Conservation (phyloP, 148 eudicot species). For the Nyssa sinensis region DNA sequence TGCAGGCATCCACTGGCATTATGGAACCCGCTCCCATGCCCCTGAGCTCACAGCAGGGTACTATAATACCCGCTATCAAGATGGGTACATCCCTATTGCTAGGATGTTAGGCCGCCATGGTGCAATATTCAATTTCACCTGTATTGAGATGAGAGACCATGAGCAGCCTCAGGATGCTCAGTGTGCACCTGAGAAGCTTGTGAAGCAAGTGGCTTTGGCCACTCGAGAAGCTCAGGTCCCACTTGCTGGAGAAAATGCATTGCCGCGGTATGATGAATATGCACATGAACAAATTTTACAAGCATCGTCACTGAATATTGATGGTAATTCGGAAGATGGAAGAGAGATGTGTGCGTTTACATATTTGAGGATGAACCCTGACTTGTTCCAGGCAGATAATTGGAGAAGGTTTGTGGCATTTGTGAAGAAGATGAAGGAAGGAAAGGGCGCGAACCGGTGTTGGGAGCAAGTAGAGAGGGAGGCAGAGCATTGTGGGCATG, state of each 20-base stretch:
- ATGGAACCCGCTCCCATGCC: conserved; percentile 88
- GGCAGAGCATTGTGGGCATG: conserved; percentile 82
- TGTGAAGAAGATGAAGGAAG: conserved; percentile 97
- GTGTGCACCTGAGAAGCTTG: conserved; percentile 90
- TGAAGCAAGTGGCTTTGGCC: conserved; percentile 73
- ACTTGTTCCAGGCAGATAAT: conserved; percentile 72
- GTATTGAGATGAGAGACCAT: conserved; percentile 93
- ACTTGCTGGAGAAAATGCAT: conserved; percentile 84
- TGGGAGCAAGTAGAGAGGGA: conserved; percentile 84
- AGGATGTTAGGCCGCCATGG: conserved; percentile 79
- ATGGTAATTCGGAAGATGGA: conserved; percentile 41
- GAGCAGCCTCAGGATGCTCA: conserved; percentile 95
- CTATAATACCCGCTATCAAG: conserved; percentile 79
- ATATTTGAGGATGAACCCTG: conserved; percentile 86
- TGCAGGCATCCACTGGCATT: conserved; percentile 98
- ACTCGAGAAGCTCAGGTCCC: conserved; percentile 68
- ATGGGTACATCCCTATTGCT: conserved; percentile 93
- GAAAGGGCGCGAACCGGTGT: conserved; percentile 50
- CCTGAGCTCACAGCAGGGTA: conserved; percentile 97
- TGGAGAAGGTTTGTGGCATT: conserved; percentile 83
- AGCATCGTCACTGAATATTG: conserved; percentile 47
- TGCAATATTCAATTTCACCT: conserved; percentile 87
- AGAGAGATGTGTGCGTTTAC: conserved; percentile 89
- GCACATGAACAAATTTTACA: conserved; percentile 78
- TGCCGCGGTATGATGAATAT: conserved; percentile 77